Evolutionary conservation across 164 flowering plant species (phyloP), one percentile per base, ranked within the genome.

Genomic region (Nymphaea colorata): DNA sequence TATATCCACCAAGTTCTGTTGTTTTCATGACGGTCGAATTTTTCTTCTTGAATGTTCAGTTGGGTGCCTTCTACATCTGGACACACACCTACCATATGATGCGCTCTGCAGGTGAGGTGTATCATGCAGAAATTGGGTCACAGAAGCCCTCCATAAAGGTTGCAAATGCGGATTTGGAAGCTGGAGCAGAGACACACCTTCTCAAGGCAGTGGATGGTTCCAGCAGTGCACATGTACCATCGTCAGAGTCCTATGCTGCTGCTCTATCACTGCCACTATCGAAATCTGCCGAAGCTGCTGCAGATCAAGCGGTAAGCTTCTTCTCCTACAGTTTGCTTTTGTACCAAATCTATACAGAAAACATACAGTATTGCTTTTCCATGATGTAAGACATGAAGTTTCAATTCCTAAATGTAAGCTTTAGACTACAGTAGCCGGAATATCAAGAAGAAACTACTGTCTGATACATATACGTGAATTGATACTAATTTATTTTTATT

Each of bases 31-130:
- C 36, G 36, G 36, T 25, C 36, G 36, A 25, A 25, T 25, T n/a
- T 6, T 4, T 15, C 61, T 64, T 59, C n/a, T 43, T 68, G 42
- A 15, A 43, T 44, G 44, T 79, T 79, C 86, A 94, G 99, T 83
- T 91, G 62, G 98, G 98, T 2, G 88, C 92, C 44, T 82, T 91
- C 82, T 94, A 44, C 89, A 88, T 91, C 61, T 94, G 99, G 99
- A 83, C 99, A 15, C 77, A 84, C 72, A 82, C 88, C 45, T 91
- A 80, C 79, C 88, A 91, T 43, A 78, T 91, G 45, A 65, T 94
- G 51, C 72, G 77, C 78, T 69, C 74, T 43, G 83, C 94, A 0
- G 67, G 87, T 2, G 42, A 59, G 6, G 71, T 64, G 59, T 74
- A 71, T 63, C 75, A 75, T 14, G 7, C 55, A 66, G 82, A 79